Base-by-base conservation (phyloP, 768 basidiomycete species). In the Lyophyllum shimeji region DNA sequence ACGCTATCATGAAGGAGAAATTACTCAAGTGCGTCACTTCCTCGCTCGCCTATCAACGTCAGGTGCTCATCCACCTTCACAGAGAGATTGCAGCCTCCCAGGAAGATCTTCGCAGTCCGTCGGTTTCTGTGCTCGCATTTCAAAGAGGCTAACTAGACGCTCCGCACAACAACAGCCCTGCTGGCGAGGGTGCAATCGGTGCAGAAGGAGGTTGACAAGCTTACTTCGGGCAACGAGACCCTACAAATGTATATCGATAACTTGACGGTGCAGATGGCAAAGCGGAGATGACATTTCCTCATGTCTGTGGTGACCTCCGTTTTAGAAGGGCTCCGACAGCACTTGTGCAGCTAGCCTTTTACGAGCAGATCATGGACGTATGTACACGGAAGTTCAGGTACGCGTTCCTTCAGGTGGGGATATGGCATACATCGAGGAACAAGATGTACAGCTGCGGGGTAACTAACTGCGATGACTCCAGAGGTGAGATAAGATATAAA, bases 201-300 rank as follows among this genome's bases (percentile, higher is more conserved):
- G 8, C 88, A 93, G 71, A 78, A 76, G 55, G 92, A 94, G 60
- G 80, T 90, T n/a, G 88, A 93, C 58, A 92, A 89, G 69, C 76
- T 94, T 20, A 72, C 78, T 1, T 88, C 90, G 3, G 88, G 86
- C 48, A 94, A 94, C 60, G 85, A 86, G 54, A 93, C 86, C 6
- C 73, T 94, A 52, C 91, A 94, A 66, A 88, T 86, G 84, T 94
- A 94, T 65, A 92, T 93, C 65, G 90, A 94, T 67, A 94, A 94
- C 63, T 67, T 94, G 63, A 93, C 92, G 0, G 78, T 90, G 64
- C 92, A 94, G 69, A 90, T 93, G 85, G 87, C 90, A 27, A 90
- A 85, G 67, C 77, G 89, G 58, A 82, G 87, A 69, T 89, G 70
- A 80, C 24, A 34, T 40, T 46, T 17, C 17, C 29, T 27, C n/a